phyloP scores from a whole-genome alignment of 768 basidiomycete genomes.

The Steccherinum ochraceum region DNA sequence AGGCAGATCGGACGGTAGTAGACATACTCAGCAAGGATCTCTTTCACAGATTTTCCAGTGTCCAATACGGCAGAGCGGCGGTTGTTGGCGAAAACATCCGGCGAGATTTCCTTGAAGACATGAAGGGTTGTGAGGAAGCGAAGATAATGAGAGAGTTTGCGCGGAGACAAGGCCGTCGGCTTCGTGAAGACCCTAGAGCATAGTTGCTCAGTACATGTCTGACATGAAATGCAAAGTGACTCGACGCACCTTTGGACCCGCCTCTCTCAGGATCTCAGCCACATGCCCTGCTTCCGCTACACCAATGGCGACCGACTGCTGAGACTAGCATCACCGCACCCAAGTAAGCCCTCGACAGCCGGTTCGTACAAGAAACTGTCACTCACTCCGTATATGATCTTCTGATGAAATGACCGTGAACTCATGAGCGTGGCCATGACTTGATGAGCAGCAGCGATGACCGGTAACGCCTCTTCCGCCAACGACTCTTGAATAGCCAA shows the following conservation, averaged over 20 bases:
- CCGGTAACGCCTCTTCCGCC: conserved; percentile 3
- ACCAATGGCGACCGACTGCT: conserved; percentile 14
- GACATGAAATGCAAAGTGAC: background rate
- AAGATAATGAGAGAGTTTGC: conserved; percentile 15
- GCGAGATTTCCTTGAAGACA: conserved; percentile 25
- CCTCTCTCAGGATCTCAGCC: conserved; percentile 24
- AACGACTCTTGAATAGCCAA: conserved; percentile 4
- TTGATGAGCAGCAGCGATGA: conserved; percentile 11
- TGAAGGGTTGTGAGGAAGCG: conserved; percentile 24
- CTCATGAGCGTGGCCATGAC: conserved; percentile 10
- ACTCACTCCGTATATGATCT: conserved; percentile 1
- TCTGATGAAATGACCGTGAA: conserved; percentile 5
- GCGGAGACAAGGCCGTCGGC: conserved; percentile 19
- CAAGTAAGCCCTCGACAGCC: background rate
- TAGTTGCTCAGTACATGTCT: background rate
- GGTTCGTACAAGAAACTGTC: background rate
- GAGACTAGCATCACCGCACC: background rate
- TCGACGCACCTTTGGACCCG: conserved; percentile 20
- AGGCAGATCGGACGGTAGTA: background rate
- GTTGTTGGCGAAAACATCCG: conserved; percentile 25
- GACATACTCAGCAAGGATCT: conserved; percentile 2
- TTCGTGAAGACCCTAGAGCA: conserved; percentile 22
- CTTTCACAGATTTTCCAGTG: conserved; percentile 13
- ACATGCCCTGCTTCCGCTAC: conserved; percentile 22
- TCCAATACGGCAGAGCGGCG: conserved; percentile 14